These are phyloP conservation scores for Madurella mycetomatis DNA, from an alignment of 2,329 filamentous ascomycete genomes.

Conservation along the genomic window DNA sequence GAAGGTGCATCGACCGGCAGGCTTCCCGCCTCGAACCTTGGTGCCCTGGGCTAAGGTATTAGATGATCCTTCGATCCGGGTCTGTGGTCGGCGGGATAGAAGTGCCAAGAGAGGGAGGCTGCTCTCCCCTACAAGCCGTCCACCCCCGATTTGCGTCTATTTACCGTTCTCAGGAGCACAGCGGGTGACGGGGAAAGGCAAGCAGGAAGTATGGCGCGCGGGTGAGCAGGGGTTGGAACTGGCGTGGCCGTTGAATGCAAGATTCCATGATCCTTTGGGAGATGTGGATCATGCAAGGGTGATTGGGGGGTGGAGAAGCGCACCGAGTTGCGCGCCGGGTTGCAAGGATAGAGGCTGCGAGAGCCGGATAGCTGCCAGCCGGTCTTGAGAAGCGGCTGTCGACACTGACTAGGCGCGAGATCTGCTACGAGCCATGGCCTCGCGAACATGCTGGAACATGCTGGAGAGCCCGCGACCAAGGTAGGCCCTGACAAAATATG, in stretches of 20 bases:
- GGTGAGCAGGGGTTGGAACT: slow-evolving; percentile 21
- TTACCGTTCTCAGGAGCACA: neutral
- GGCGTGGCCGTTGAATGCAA: slow-evolving; percentile 27
- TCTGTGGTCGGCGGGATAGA: neutral
- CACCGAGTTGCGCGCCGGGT: slow-evolving; percentile 15
- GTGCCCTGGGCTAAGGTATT: neutral
- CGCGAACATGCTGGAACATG: neutral
- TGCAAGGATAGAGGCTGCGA: slow-evolving; percentile 14
- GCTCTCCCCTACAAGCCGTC: neutral
- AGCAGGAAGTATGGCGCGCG: slow-evolving; percentile 14
- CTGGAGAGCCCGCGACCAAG: neutral
- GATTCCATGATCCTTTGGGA: slow-evolving; percentile 25
- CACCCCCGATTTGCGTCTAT: neutral
- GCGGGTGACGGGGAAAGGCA: slow-evolving; percentile 14
- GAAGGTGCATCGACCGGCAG: slow-evolving; percentile 15
- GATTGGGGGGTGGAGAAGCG: slow-evolving; percentile 16
- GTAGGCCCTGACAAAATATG: slow-evolving; percentile 7
- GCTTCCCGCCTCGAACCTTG: slow-evolving; percentile 1
- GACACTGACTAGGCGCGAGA: neutral
- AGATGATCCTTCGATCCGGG: neutral
- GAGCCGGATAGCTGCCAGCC: neutral
- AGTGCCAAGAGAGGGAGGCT: slow-evolving; percentile 3
- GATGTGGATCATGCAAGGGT: slow-evolving; percentile 28
- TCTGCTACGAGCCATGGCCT: neutral
- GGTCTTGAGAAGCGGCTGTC: neutral